Evolutionary conservation across 176 grass and related monocot genomes (phyloP), one percentile per base, ranked within the genome.

Genomic region (Oryza punctata): DNA sequence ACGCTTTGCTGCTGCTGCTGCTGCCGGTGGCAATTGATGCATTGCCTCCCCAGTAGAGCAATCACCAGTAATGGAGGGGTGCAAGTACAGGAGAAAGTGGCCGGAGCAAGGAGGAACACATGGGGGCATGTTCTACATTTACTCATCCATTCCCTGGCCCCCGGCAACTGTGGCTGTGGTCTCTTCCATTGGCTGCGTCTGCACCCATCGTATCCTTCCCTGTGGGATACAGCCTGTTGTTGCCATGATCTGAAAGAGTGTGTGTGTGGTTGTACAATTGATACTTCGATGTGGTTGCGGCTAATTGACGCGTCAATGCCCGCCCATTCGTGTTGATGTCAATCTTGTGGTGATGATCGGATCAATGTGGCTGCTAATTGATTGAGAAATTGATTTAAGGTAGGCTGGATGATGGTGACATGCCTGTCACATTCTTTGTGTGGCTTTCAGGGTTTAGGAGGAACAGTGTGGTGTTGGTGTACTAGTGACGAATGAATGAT

Each of bases 21-120:
- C 32, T 44, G 35, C 80, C 19, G 11, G 12, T 68, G 26, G 63
- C 38, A 79, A 30, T 47, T 32, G 57, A 77, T 78, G 57, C 59
- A 23, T 6, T 64, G 33, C 73, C 28, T 75, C 25, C 37, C 3
- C 37, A n/a, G 24, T 15, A 30, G 24, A 80, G 7, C 26, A 81
- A 60, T 81, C 47, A 60, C 79, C 47, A 35, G 14, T 81, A 50
- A 40, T 72, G 68, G 35, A 37, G 28, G n/a, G 80, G 68, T 72
- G 80, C 35, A 44, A 45, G 69, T 72, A 72, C 67, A 72, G 12
- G 15, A 25, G 16, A n/a, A 8, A 8, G 30, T 18, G 78, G n/a
- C 57, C 19, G 7, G 66, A 40, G 50, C 78, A 37, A 69, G 26
- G 35, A 81, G 32, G 7, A 57, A 19, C 49, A 80, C 78, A 49